Conservation (phyloP, 805 yeast species). For the Wickerhamia fluorescens region DNA sequence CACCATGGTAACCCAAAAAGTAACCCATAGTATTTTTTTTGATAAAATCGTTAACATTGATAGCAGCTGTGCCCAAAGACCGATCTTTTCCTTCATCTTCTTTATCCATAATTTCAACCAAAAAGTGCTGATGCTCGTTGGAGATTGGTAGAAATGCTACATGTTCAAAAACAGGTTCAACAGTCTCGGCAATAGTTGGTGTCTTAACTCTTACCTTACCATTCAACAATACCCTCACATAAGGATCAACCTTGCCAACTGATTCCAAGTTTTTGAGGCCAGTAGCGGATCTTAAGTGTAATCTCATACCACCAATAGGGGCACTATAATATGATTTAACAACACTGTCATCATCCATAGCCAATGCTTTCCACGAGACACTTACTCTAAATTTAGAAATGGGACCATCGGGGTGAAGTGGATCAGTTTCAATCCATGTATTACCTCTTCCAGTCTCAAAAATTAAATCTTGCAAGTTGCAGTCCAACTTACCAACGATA, state of each 20-base stretch:
- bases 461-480: constrained; percentile 48
- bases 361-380: constrained; percentile 67
- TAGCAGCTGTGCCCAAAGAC: constrained; percentile 49
- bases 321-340: constrained; percentile 41
- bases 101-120: constrained; percentile 58
- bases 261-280: constrained; percentile 53
- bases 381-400: constrained; percentile 40
- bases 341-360: constrained; percentile 40
- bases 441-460: constrained; percentile 44
- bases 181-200: constrained; percentile 43
- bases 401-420: constrained; percentile 23
- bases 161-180: constrained; percentile 53
- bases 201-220: constrained; percentile 55
- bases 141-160: constrained; percentile 54
- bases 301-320: constrained; percentile 61
- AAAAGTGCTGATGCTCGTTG: constrained; percentile 52
- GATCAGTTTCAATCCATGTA: constrained; percentile 42
- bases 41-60: constrained; percentile 44
- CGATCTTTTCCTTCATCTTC: constrained; percentile 61
- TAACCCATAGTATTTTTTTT: constrained; percentile 41
- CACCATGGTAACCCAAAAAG: constrained; percentile 45
- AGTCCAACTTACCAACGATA: constrained; percentile 46
- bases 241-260: constrained; percentile 73
- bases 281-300: constrained; percentile 48
- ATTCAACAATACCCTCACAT: constrained; percentile 51